phyloP scores from a whole-genome alignment of 83 land plant species.

The Picea mariana region DNA sequence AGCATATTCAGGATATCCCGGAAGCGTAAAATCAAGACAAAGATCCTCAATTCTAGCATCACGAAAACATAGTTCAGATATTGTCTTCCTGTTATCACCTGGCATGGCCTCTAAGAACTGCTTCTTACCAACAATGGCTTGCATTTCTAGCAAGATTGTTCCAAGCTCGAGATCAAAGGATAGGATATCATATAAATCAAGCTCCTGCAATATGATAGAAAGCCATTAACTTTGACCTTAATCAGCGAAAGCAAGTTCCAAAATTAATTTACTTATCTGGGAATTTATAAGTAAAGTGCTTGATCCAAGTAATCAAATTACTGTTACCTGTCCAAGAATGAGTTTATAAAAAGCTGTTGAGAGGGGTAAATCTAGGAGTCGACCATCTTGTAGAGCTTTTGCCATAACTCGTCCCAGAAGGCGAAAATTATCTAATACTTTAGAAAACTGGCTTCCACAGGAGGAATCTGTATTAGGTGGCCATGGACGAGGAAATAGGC shows the following conservation, averaged over 20 bases:
- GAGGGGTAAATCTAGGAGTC: slow-evolving; percentile 87
- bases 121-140: slow-evolving; percentile 44
- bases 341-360: slow-evolving; percentile 92
- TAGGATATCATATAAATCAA: slow-evolving; percentile 73
- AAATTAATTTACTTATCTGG: slow-evolving; percentile 5
- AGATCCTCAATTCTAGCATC: slow-evolving; percentile 50
- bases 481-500: slow-evolving; percentile 63
- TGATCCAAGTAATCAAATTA: background rate
- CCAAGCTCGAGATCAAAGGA: slow-evolving; percentile 53
- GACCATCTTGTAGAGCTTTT: slow-evolving; percentile 96
- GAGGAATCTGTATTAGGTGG: slow-evolving; percentile 25
- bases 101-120: slow-evolving; percentile 30
- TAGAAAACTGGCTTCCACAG: slow-evolving; percentile 32
- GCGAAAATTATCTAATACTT: slow-evolving; percentile 68
- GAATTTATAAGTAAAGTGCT: background rate
- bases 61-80: slow-evolving; percentile 26
- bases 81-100: slow-evolving; percentile 12
- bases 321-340: slow-evolving; percentile 86
- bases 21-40: slow-evolving; percentile 59
- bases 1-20: slow-evolving; percentile 44
- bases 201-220: slow-evolving; percentile 63
- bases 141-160: slow-evolving; percentile 43
- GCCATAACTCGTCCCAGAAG: slow-evolving; percentile 90
- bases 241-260: background rate
- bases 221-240: background rate